Evolutionary conservation across 371 early-diverging fungal species (phyloP).

Genomic region (Cokeromyces recurvatus): DNA sequence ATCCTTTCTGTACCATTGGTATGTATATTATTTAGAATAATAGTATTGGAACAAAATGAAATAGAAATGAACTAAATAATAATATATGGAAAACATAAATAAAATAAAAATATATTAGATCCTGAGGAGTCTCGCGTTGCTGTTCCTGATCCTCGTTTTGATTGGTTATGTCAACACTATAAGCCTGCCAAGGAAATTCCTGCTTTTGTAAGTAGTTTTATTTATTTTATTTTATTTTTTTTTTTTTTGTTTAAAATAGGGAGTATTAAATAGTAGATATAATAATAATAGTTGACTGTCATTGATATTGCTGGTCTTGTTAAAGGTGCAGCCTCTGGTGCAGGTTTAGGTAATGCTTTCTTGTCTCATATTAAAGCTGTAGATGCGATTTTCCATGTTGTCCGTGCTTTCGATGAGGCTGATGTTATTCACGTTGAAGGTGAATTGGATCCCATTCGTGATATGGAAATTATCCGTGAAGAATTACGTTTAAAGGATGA

Average conservation of each 20-base stretch:
- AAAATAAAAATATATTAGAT: conserved; percentile 42
- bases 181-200: conserved; percentile 66
- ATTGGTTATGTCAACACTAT: conserved; percentile 78
- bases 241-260: no score
- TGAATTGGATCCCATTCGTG: conserved; percentile 91
- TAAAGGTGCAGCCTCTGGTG: conserved; percentile 89
- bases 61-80: neutral
- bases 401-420: conserved; percentile 87
- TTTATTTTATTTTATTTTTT: no score
- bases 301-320: conserved; percentile 99
- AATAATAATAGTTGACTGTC: conserved; percentile 78
- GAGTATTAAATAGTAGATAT: no score
- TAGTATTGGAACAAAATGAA: no score
- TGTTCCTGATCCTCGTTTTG: conserved; percentile 93
- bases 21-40: conserved; percentile 15
- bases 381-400: conserved; percentile 98
- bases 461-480: conserved; percentile 94
- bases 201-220: conserved; percentile 60
- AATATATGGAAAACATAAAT: no score
- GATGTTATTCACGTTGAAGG: conserved; percentile 97
- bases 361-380: conserved; percentile 95
- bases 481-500: conserved; percentile 96
- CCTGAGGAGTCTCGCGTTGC: conserved; percentile 92
- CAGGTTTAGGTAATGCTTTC: conserved; percentile 98
- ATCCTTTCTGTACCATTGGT: conserved; percentile 49